phyloP scores from a whole-genome alignment of 2,329 filamentous ascomycete species.

The Aspergillus vadensis region DNA sequence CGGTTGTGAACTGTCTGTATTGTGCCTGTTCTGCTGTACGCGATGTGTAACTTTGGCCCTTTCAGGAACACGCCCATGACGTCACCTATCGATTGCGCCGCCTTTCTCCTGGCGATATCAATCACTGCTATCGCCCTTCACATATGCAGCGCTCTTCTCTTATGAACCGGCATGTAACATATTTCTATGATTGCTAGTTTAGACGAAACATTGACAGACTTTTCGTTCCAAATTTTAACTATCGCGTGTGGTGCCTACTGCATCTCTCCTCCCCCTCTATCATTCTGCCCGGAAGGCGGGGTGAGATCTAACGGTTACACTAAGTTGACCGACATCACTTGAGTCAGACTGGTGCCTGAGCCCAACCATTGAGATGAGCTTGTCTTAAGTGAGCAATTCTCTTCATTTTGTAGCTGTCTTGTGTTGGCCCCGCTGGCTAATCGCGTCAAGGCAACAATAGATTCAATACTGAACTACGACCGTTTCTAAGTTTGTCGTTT shows the following conservation, averaged over 20 bases:
- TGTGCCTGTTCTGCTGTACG: neutral
- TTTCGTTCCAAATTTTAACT: too few species aligned
- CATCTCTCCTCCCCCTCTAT: neutral
- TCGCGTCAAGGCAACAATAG: neutral
- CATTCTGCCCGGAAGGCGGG: neutral
- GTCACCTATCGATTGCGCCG: neutral
- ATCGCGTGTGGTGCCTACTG: neutral
- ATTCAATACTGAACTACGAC: neutral
- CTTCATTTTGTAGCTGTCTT: too few species aligned
- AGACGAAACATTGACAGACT: too few species aligned
- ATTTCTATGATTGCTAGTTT: neutral
- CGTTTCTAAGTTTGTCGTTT: too few species aligned
- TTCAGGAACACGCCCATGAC: constrained; percentile 1
- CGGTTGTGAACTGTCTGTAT: neutral
- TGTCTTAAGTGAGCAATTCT: neutral
- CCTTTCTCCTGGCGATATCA: neutral
- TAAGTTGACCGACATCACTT: neutral
- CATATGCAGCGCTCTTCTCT: neutral
- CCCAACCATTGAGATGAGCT: neutral
- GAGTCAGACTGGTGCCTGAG: neutral
- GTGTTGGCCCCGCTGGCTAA: neutral
- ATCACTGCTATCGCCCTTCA: neutral
- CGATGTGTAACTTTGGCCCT: neutral
- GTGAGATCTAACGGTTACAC: neutral
- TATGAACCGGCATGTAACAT: neutral